phyloP scores from a whole-genome alignment of 805 yeast species.

The Saccharomyces kudriavzevii region DNA sequence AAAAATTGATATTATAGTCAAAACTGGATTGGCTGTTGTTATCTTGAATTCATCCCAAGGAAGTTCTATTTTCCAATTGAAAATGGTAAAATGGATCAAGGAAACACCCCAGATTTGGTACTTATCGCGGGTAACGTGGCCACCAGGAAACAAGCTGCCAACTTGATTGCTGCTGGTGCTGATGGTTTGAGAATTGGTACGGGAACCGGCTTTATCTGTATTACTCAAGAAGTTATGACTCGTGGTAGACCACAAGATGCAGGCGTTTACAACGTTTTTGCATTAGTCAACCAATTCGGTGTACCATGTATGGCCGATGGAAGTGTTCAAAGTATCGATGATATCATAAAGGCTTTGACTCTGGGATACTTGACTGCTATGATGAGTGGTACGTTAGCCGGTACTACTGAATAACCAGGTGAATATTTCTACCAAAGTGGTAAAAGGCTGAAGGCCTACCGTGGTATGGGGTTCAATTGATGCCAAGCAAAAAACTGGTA shows the following conservation, averaged over 20 bases:
- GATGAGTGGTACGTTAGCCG: slow-evolving; percentile 99
- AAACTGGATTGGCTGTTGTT: slow-evolving; percentile 95
- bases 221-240: slow-evolving; percentile 99
- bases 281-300: slow-evolving; percentile 91
- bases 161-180: slow-evolving; percentile 88
- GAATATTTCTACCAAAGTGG: slow-evolving; percentile 97
- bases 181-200: slow-evolving; percentile 98
- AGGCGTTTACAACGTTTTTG: slow-evolving; percentile 89
- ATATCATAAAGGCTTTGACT: slow-evolving; percentile 92
- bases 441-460: slow-evolving; percentile 90
- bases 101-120: slow-evolving; percentile 66
- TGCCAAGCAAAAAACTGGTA: slow-evolving; percentile 89
- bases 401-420: slow-evolving; percentile 98
- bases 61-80: slow-evolving; percentile 87
- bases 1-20: slow-evolving; percentile 76
- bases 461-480: slow-evolving; percentile 99
- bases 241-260: slow-evolving; percentile 99
- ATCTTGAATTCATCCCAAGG: slow-evolving; percentile 96
- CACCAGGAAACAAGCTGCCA: slow-evolving; percentile 99
- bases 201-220: slow-evolving; percentile 99
- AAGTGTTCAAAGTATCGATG: slow-evolving; percentile 98
- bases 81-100: slow-evolving; percentile 91
- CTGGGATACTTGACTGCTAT: slow-evolving; percentile 94
- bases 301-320: slow-evolving; percentile 99
- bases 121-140: slow-evolving; percentile 95